Percentiles rank a stretch among this genome's conserved stretches.
Evolutionary conservation across 306 rosid species (phyloP).

Genomic region (Ceratonia siliqua): DNA sequence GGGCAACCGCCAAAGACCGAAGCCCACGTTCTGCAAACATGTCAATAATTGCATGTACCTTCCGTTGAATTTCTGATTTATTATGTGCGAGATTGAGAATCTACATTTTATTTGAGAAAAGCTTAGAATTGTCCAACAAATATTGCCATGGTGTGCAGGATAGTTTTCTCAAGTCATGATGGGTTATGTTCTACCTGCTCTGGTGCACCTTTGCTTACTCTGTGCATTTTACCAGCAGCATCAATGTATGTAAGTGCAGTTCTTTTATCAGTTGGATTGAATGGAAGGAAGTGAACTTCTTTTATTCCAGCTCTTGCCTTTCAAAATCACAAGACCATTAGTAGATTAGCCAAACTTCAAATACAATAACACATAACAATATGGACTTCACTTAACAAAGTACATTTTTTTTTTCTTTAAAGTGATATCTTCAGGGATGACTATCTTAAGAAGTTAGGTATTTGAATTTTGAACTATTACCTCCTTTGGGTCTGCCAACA

Average conservation of each 20-base stretch:
- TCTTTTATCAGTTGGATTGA: constrained; percentile 72
- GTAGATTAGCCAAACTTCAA: constrained; percentile 7
- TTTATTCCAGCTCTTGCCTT: constrained; percentile 56
- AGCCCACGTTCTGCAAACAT: constrained; percentile 78
- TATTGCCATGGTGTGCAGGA: neutral
- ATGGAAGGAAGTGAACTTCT: constrained; percentile 47
- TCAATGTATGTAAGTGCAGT: constrained; percentile 61
- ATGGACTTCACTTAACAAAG: neutral
- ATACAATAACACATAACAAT: no score
- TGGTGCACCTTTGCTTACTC: constrained; percentile 52
- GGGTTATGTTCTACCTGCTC: constrained; percentile 39
- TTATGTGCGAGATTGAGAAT: constrained; percentile 66
- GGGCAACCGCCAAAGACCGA: constrained; percentile 65
- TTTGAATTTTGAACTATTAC: constrained; percentile 33
- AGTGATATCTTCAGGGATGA: neutral
- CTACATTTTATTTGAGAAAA: constrained; percentile 29
- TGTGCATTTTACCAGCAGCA: constrained; percentile 36
- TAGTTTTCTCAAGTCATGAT: constrained; percentile 10
- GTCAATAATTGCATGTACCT: constrained; percentile 58
- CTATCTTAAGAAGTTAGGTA: neutral
- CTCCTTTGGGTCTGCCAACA: constrained; percentile 77
- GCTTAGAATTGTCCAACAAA: neutral
- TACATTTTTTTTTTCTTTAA: neutral
- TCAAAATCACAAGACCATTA: constrained; percentile 3
- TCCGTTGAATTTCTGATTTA: constrained; percentile 54